phyloP scores from a whole-genome alignment of 108 stramenopile species.

The Cyclotella kingstonii region DNA sequence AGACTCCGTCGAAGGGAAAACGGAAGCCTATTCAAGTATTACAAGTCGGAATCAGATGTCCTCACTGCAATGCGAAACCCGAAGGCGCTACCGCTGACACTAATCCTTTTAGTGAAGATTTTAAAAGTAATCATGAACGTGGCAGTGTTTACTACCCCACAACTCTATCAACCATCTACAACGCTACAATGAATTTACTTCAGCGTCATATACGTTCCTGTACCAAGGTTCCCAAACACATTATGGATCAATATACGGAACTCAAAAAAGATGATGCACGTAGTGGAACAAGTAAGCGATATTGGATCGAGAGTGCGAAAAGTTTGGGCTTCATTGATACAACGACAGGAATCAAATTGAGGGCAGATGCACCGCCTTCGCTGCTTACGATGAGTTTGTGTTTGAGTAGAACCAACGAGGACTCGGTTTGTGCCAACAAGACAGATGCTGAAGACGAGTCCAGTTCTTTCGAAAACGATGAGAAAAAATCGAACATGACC shows the following conservation, averaged over 20 bases:
- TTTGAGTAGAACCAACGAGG: neutral
- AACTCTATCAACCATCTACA: conserved; percentile 28
- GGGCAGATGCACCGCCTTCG: conserved; percentile 35
- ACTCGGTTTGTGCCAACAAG: no score
- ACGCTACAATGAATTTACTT: conserved; percentile 49
- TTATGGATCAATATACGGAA: conserved; percentile 62
- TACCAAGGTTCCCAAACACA: conserved; percentile 48
- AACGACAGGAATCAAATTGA: conserved; percentile 61
- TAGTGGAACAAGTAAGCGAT: conserved; percentile 75
- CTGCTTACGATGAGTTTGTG: neutral
- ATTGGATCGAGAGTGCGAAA: conserved; percentile 76
- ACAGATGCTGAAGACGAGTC: no score
- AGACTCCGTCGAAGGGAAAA: conserved; percentile 75
- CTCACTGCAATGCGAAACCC: conserved; percentile 57
- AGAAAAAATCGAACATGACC: no score
- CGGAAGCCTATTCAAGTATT: conserved; percentile 74
- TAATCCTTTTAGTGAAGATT: neutral
- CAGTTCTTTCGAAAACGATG: no score
- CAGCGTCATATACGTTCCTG: conserved; percentile 74
- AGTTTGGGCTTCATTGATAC: conserved; percentile 79
- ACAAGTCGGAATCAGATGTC: conserved; percentile 86
- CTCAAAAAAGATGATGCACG: conserved; percentile 79
- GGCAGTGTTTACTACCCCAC: conserved; percentile 78
- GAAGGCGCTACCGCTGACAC: conserved; percentile 2
- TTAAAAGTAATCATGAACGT: conserved; percentile 41